Base-by-base conservation (phyloP, 2,329 filamentous ascomycete species). In the Bertia moriformis region DNA sequence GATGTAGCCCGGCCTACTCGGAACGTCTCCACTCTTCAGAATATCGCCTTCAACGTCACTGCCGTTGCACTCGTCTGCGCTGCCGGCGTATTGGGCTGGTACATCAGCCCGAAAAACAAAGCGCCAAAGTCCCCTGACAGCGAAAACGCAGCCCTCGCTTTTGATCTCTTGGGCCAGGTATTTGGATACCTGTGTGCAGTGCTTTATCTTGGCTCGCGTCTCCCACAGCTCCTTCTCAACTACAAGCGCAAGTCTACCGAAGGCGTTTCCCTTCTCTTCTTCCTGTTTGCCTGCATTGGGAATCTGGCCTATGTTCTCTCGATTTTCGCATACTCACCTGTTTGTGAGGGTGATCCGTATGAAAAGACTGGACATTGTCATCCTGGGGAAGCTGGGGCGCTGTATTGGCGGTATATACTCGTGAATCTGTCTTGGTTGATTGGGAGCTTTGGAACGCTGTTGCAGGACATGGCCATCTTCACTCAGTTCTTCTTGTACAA, bases 251-350 rank as follows among this genome's bases (percentile, higher is more conserved):
- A 93, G 62, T 88, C 81, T 33, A 95, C 88, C 1, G 88, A 96
- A 41, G 91, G 91, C 3, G 80, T 98, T 15, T 89, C 83, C 46
- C 78, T 95, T 62, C 70, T 96, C 10, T 98, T 96, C 61, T 96
- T 96, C 63, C 66, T 96, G 17, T 96, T 98, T 55, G 91, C 91
- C 3, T 96, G 89, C 54, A 74, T 96, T 4, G 91, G 91, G 2
- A 98, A 98, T 56, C 58, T 94, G 46, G 95, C 88, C 0, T 96
- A 93, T 51, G 88, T 95, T 14, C 64, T 94, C 27, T 88, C 81
- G 27, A 96, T 98, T 48, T 70, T 96, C 45, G 88, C 87, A 1
- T 96, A 87, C 52, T 84, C 88, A 42, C 85, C 88, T 0, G 63
- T 71, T 19, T 93, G 85, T 47, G 30, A 52, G 54, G 2, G 7